phyloP scores from a whole-genome alignment of 352 stramenopile genomes.

The Globisporangium recalcitrans region DNA sequence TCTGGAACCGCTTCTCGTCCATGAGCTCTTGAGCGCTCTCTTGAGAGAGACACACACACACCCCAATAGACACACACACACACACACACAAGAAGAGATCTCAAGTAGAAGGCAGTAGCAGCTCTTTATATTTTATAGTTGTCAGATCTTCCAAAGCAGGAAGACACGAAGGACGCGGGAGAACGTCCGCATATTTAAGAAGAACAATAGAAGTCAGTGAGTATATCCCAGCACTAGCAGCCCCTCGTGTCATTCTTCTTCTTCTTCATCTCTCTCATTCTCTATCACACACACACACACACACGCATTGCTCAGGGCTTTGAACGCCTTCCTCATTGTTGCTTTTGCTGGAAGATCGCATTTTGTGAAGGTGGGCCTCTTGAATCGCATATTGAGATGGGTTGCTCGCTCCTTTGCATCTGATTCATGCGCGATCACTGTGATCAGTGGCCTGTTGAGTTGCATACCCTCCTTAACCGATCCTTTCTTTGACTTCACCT shows the following conservation, averaged over 20 bases:
- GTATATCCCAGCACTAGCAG: background rate
- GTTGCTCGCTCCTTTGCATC: background rate
- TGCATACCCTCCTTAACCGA: background rate
- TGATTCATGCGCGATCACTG: background rate
- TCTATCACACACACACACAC: background rate
- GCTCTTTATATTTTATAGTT: conserved; percentile 8
- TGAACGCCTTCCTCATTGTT: background rate
- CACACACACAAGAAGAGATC: conserved; percentile 7
- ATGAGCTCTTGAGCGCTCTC: conserved; percentile 8
- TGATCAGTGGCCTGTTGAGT: background rate
- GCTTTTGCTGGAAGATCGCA: background rate
- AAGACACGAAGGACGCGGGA: conserved; percentile 1
- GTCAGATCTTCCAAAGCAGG: background rate
- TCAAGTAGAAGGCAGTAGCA: conserved; percentile 2
- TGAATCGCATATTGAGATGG: background rate
- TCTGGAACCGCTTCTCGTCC: conserved; percentile 35
- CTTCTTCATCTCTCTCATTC: background rate
- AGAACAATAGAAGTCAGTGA: conserved; percentile 10
- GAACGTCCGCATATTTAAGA: conserved; percentile 7
- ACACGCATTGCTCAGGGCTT: background rate
- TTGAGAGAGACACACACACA: background rate
- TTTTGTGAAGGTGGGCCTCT: background rate
- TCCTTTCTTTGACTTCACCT: no score
- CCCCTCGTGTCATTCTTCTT: background rate
- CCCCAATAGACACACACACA: conserved; percentile 3